phyloP scores from a whole-genome alignment of 2,329 filamentous ascomycete genomes.

The Hymenoscyphus repandus region DNA sequence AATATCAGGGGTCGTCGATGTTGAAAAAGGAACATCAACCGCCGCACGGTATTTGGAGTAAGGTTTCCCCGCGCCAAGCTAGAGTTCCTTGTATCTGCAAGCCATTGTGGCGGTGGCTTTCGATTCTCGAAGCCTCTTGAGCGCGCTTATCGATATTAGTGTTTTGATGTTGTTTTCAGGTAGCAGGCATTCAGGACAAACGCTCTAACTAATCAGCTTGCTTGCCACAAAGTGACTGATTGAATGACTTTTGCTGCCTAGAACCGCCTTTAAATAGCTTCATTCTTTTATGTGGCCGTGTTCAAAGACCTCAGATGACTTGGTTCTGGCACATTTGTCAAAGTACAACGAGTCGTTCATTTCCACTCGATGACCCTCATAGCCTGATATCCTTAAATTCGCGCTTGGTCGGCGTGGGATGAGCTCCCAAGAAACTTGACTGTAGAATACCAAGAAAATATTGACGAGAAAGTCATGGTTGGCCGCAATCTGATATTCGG shows the following conservation, averaged over 20 bases:
- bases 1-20: slow-evolving; percentile 10
- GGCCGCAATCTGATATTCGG: slow-evolving; percentile 3
- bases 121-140: not conserved
- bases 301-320: too few species aligned
- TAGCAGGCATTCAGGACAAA: too few species aligned
- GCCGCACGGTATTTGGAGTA: slow-evolving; percentile 16
- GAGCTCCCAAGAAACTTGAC: not conserved
- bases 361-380: not conserved
- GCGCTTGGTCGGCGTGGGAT: not conserved
- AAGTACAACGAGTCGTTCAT: not conserved
- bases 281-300: too few species aligned
- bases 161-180: too few species aligned
- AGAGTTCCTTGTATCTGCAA: not conserved
- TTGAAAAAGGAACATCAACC: slow-evolving; percentile 6
- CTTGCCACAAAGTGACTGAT: too few species aligned
- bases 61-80: slow-evolving; percentile 16
- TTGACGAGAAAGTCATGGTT: slow-evolving; percentile 16
- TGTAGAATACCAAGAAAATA: not conserved
- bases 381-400: not conserved
- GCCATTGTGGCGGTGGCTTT: not conserved
- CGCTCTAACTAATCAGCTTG: too few species aligned
- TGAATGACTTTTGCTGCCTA: too few species aligned
- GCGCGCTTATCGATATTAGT: not conserved
- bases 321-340: not conserved
- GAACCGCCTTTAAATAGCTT: too few species aligned